Percentiles rank a stretch among this genome's conserved stretches.
These are phyloP conservation scores for Eimeria mitis DNA, from an alignment of 169 alveolate genomes.

Conservation along the genomic window DNA sequence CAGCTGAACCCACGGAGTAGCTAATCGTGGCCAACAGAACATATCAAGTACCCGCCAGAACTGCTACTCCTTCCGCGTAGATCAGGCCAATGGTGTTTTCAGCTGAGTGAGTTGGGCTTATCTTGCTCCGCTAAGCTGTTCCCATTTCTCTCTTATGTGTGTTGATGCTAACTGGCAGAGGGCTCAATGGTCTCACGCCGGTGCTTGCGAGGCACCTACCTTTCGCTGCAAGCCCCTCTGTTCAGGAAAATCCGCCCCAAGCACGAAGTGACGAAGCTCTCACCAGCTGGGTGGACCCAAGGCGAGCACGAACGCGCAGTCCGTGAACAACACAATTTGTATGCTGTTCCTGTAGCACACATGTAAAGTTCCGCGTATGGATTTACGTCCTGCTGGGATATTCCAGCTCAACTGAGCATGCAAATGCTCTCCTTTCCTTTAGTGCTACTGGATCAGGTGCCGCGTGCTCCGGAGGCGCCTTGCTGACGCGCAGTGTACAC, in stretches of 20 bases:
- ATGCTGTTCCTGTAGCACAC: neutral
- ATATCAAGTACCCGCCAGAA: neutral
- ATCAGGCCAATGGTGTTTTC: neutral
- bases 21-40: neutral
- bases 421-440: neutral
- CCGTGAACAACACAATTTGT: neutral
- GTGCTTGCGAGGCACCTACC: slow-evolving; percentile 7
- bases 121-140: neutral
- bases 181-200: neutral
- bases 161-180: neutral
- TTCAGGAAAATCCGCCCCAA: neutral
- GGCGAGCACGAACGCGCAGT: neutral
- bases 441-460: slow-evolving; percentile 5
- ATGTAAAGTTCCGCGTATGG: neutral
- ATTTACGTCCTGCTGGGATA: neutral
- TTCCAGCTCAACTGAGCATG: neutral
- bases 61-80: neutral
- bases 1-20: neutral
- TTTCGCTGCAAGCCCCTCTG: slow-evolving; percentile 1
- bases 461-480: slow-evolving; percentile 2
- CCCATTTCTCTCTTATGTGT: neutral
- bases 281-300: neutral
- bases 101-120: neutral
- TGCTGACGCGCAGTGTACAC: neutral
- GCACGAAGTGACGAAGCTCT: neutral